Evolutionary conservation across 2,329 filamentous ascomycete genomes (phyloP), one percentile per base, ranked within the genome.

Genomic region (Trichoderma brevicompactum): DNA sequence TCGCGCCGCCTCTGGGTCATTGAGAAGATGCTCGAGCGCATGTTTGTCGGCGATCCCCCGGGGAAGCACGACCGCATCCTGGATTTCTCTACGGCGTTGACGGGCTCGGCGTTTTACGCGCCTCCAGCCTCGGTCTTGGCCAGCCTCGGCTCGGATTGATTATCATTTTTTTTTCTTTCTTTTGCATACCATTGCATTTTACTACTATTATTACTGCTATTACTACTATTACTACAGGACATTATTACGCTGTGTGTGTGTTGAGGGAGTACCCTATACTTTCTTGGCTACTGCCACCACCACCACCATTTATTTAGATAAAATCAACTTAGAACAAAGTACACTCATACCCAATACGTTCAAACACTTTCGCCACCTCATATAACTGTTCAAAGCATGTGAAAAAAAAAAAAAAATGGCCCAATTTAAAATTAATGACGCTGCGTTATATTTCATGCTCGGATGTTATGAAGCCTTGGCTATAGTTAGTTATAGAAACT

Each of bases 21-120:
- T 59, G 85, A 87, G 74, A 79, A 79, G 72, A 87, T 87, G 85
- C 69, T 87, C 69, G 75, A 85, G 68, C 77, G 82, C 2, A 87
- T 87, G 84, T 87, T 87, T 71, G 67, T 85, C 9, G 85, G 85
- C 0, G 70, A 81, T 59, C 85, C 84, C 2, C 78, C 79, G 0
- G 85, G 85, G 0, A 67, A 82, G 66, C 83, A 87, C 73, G 85
- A 87, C 74, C 78, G 79, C 0, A 77, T 87, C 7, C 74, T 87
- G 44, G 81, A 87, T 69, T 87, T 80, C 69, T 87, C 85, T 1
- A 82, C 55, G 40, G 74, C 85, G 2, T 58, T 83, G 61, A 87
- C 84, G 0, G 85, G 85, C 0, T 76, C 77, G 1, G 82, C 80
- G 0, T 87, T 87, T 68, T 87, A 86, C 72, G 83, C 78, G 1